Conservation (phyloP, 2,329 filamentous ascomycete species). For the Ophiocordyceps camponoti-floridani region DNA sequence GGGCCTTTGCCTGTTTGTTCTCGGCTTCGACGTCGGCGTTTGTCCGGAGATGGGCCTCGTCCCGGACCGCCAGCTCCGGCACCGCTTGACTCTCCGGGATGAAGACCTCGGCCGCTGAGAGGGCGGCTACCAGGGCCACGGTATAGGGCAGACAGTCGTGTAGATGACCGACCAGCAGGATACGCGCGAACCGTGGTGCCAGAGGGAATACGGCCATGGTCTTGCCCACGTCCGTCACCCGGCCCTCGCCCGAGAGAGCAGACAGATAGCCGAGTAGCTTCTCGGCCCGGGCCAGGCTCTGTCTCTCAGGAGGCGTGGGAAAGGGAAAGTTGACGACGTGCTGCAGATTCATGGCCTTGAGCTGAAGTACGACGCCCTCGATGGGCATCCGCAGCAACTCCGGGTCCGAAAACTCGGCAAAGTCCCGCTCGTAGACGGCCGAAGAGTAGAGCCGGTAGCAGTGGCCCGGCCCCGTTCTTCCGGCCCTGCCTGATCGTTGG, state of each 20-base stretch:
- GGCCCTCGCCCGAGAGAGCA: constrained; percentile 52
- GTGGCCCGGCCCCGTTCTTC: constrained; percentile 87
- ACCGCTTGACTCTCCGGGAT: constrained; percentile 65
- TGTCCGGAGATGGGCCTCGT: constrained; percentile 32
- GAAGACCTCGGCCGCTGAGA: constrained; percentile 81
- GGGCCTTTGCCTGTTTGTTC: constrained; percentile 45
- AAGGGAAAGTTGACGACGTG: constrained; percentile 91
- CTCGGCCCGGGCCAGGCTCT: constrained; percentile 67
- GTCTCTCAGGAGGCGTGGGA: constrained; percentile 68
- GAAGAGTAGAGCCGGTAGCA: constrained; percentile 92
- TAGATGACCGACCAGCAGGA: constrained; percentile 72
- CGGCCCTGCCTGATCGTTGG: constrained; percentile 83
- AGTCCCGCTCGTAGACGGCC: constrained; percentile 81
- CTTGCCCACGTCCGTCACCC: constrained; percentile 61
- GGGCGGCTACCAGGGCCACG: constrained; percentile 70
- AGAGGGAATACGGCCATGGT: constrained; percentile 81
- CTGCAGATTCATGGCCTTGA: constrained; percentile 87
- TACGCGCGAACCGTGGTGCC: constrained; percentile 77
- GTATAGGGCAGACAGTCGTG: constrained; percentile 73
- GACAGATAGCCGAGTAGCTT: constrained; percentile 72
- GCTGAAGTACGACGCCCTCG: constrained; percentile 78
- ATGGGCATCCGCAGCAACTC: constrained; percentile 85
- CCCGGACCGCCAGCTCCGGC: constrained; percentile 30
- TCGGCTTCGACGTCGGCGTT: constrained; percentile 57
- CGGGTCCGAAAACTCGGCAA: constrained; percentile 68